Percentiles rank a stretch among this genome's conserved stretches.
These are phyloP conservation scores for Galerina sulciceps DNA, from an alignment of 768 basidiomycete species.

Conservation along the genomic window DNA sequence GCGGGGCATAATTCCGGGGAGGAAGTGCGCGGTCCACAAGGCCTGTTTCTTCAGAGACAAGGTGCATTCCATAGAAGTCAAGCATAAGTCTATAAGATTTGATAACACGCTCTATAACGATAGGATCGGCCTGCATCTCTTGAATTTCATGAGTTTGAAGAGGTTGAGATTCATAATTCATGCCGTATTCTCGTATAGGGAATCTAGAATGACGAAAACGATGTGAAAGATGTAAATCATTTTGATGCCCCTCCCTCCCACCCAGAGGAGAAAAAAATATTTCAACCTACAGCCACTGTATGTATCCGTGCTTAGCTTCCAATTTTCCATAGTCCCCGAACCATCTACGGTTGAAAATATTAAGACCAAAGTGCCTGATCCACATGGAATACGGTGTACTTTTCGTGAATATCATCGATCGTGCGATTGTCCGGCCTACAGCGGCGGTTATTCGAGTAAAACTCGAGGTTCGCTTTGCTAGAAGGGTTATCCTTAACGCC, in stretches of 20 bases:
- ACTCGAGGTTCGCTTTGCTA: conserved; percentile 54
- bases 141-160: conserved; percentile 68
- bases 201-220: conserved; percentile 46
- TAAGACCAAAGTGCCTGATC: neutral
- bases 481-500: conserved; percentile 39
- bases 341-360: conserved; percentile 56
- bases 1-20: conserved; percentile 51
- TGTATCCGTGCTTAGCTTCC: conserved; percentile 73
- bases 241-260: neutral
- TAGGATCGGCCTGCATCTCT: conserved; percentile 54
- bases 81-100: conserved; percentile 75
- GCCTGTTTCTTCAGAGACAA: conserved; percentile 61
- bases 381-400: conserved; percentile 36
- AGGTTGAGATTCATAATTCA: conserved; percentile 71
- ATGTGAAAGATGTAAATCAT: neutral
- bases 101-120: conserved; percentile 53
- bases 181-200: conserved; percentile 74
- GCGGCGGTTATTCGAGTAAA: conserved; percentile 60
- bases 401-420: conserved; percentile 65
- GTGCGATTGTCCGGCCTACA: conserved; percentile 65
- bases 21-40: conserved; percentile 55
- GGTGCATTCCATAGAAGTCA: conserved; percentile 79
- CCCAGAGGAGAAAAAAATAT: neutral
- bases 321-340: conserved; percentile 61
- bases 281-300: conserved; percentile 74